Evolutionary conservation across 2,329 filamentous ascomycete species (phyloP), one percentile per base, ranked within the genome.

Genomic region (Penicillium palitans): DNA sequence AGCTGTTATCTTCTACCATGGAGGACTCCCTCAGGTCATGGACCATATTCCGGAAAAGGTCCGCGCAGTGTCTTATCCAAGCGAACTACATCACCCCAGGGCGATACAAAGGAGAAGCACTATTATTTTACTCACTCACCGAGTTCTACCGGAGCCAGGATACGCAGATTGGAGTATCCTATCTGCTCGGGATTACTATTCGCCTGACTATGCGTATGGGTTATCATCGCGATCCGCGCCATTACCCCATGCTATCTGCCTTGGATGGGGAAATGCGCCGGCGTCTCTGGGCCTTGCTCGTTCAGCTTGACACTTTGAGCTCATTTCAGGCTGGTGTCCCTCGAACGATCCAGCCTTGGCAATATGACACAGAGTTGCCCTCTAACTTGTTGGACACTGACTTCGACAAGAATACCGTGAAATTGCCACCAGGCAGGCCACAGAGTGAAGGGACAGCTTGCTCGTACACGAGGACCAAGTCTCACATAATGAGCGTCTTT

Each of bases 321-420:
- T 81, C 84, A 1, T 88, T 88, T 65, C 85, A 89, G 65, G 79
- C 88, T 59, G 87, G 87, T 1, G 73, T 89, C 15, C 87, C 87
- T 7, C 81, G 81, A 60, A 84, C 86, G 76, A 79, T 87, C 44
- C 78, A 83, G 56, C 78, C 80, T 27, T 83, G 86, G 61, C 83
- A 87, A 52, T 83, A 80, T 44, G 87, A 89, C 66, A 85, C 84
- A 0, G 69, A 74, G 9, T 68, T 81, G n/a, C 86, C 86, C 6
- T 76, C 79, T 12, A 88, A 89, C 68, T 67, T 89, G 17, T 71
- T 80, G 25, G 86, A 90, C 68, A 78, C 81, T 2, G 86, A 89
- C 64, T 86, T 88, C 60, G 75, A 79, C 59, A 78, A 84, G 64
- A 69, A 80, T 45, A 78, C 76, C 5, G 62, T 66, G 5, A 75